Conservation (phyloP, 2,329 filamentous ascomycete genomes). For the Calonectria pseudoturangicola region DNA sequence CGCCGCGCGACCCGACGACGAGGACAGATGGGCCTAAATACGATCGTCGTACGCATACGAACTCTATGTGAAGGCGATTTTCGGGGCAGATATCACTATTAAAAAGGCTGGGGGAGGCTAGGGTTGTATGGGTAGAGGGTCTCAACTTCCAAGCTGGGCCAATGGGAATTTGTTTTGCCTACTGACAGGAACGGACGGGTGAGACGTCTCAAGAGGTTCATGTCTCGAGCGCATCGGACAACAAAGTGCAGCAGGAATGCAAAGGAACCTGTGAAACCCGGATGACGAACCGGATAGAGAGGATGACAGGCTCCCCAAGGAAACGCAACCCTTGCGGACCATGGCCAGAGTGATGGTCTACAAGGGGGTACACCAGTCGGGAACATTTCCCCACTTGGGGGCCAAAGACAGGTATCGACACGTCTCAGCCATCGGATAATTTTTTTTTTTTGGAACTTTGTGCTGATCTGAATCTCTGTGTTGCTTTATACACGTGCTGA, state of each 20-base stretch:
- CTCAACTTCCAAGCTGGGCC: background rate
- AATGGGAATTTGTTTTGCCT: slow-evolving; percentile 6
- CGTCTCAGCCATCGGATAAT: slow-evolving; percentile 23
- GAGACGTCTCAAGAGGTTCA: slow-evolving; percentile 22
- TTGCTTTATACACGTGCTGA: background rate
- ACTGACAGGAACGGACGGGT: slow-evolving; percentile 17
- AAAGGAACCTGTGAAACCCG: slow-evolving; percentile 21
- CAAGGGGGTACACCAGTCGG: slow-evolving; percentile 12
- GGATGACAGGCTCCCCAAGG: slow-evolving; percentile 13
- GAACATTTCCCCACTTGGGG: slow-evolving; percentile 14
- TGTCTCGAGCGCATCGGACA: slow-evolving; percentile 15
- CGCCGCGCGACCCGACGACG: slow-evolving; percentile 27
- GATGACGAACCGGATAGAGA: slow-evolving; percentile 20
- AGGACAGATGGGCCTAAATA: slow-evolving; percentile 10
- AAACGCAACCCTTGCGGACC: slow-evolving; percentile 13
- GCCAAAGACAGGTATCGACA: slow-evolving; percentile 14
- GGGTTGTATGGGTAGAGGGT: background rate
- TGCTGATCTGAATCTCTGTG: background rate
- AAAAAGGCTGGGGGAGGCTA: background rate
- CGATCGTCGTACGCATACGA: background rate
- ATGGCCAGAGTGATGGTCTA: slow-evolving; percentile 16
- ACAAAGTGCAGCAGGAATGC: slow-evolving; percentile 21
- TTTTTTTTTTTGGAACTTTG: background rate
- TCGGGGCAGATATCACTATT: slow-evolving; percentile 17
- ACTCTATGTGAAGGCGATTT: slow-evolving; percentile 23